phyloP scores from a whole-genome alignment of 129 eudicot species.

The Kitagawia praeruptora region DNA sequence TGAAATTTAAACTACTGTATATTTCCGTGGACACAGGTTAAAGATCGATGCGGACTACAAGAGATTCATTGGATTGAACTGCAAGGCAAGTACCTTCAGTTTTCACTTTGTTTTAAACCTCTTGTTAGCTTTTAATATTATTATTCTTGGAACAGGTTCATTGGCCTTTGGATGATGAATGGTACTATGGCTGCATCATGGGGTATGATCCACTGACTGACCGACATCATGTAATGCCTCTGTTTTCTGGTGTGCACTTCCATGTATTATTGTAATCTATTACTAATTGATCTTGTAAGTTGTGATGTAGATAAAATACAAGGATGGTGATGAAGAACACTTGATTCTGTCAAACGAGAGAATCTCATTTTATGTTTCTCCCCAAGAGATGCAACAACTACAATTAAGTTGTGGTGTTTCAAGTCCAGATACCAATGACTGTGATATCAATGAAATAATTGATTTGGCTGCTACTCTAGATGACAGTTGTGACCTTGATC shows the following conservation, averaged over 20 bases:
- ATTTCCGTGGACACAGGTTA: constrained; percentile 34
- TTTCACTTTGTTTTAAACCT: neutral
- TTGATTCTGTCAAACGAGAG: constrained; percentile 59
- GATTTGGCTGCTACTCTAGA: constrained; percentile 82
- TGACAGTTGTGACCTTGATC: constrained; percentile 74
- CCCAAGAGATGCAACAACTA: constrained; percentile 49
- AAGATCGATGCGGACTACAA: constrained; percentile 61
- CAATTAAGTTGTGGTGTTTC: constrained; percentile 39
- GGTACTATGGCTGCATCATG: constrained; percentile 57
- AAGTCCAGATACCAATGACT: constrained; percentile 44
- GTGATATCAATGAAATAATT: constrained; percentile 71
- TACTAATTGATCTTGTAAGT: neutral
- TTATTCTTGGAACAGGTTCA: constrained; percentile 42
- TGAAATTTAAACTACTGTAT: neutral
- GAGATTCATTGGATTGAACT: constrained; percentile 64
- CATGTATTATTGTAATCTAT: neutral
- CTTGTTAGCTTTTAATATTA: constrained; percentile 5
- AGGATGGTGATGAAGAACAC: constrained; percentile 81
- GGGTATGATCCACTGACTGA: constrained; percentile 45
- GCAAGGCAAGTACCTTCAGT: constrained; percentile 56
- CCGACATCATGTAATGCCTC: constrained; percentile 65
- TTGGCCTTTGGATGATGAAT: constrained; percentile 96
- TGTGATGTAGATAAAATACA: constrained; percentile 59
- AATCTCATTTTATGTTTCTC: constrained; percentile 50
- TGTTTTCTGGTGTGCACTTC: constrained; percentile 1